Base-by-base conservation (phyloP, 2,329 filamentous ascomycete species). In the Aspergillus sp. region DNA sequence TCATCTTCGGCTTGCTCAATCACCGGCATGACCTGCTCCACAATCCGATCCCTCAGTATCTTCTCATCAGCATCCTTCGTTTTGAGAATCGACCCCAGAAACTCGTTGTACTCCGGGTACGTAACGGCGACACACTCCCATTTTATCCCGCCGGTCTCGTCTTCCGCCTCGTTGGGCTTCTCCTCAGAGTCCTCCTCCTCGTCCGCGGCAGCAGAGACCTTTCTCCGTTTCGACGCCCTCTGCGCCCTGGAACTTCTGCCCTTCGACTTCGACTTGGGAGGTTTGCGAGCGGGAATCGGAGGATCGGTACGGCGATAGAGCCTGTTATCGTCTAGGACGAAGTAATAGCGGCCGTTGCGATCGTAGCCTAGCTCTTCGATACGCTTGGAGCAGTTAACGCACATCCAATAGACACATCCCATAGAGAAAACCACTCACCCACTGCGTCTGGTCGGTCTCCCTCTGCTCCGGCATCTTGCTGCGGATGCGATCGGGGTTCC, bases 111-210 rank as follows among this genome's bases (percentile, higher is more conserved):
- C 32, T 98, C 85, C 12, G 78, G 68, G 13, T 93, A 63, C 1
- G 80, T 85, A 33, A 94, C 74, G 24, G 86, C 91, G 26, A 98
- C 52, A 51, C 88, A 95, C 55, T 95, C 86, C 89, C 91, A 98
- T 40, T 74, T 83, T 61, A 80, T 82, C 5, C 78, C 80, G 12
- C 79, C 82, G 12, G 89, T 70, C 1, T 79, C 78, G 42, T 84
- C 73, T 36, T 82, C 71, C 43, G 52, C 43, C 7, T 46, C 48
- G 22, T 50, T 49, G 3, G 49, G 47, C 6, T 55, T 44, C 5
- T 41, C 61, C 53, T 35, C 64, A 55, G 42, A 51, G 44, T 43
- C 64, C 49, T 47, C 70, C 30, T 66, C 61, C 26, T 53, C 52
- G 8, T 57, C 56, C 13, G 59, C 56, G 12, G 50, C 48, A 10